Base-by-base conservation (phyloP, 768 basidiomycete genomes). In the Lactifluus volemus region DNA sequence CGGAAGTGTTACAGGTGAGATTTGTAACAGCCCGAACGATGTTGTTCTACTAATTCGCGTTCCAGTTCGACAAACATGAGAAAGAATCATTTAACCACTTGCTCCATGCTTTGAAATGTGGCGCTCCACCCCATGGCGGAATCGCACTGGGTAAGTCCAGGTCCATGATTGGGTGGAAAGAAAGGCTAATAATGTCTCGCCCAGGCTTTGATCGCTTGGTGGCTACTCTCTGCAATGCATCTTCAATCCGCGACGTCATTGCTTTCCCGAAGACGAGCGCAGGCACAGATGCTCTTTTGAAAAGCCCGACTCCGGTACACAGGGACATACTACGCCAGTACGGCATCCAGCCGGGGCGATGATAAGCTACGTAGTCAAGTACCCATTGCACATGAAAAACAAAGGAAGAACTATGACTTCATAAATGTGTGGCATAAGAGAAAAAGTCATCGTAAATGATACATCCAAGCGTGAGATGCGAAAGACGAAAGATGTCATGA, bases 111-210 rank as follows among this genome's bases (percentile, higher is more conserved):
- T 79, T 98, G 60, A 78, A 78, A 68, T 92, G 86, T 72, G 95
- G 95, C 60, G 95, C 95, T 15, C 94, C 95, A 25, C 95, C 95
- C 66, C 95, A 98, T 75, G 95, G 90, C 39, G 95, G 95, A 47
- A 89, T 97, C 56, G 95, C 95, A 1, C 78, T 98, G 58, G 94
- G 93, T 89, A 71, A 56, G 78, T 74, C 36, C 48, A 39, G 45
- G 12, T 52, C 11, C 12, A 39, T 32, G 15, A 5, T 19, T 45
- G 25, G 30, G 17, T 48, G 2, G 44, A 14, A 19, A 44, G 30
- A 39, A 25, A 15, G 12, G 6, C 51, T 38, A 30, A 53, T 53
- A 41, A 25, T 51, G 29, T 38, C 25, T 19, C 25, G 4, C 53
- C 21, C 71, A 95, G 94, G 94, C 49, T 91, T 98, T 66, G 95